Evolutionary conservation across 2,329 filamentous ascomycete genomes (phyloP).

Genomic region (Dactylellina sp.): DNA sequence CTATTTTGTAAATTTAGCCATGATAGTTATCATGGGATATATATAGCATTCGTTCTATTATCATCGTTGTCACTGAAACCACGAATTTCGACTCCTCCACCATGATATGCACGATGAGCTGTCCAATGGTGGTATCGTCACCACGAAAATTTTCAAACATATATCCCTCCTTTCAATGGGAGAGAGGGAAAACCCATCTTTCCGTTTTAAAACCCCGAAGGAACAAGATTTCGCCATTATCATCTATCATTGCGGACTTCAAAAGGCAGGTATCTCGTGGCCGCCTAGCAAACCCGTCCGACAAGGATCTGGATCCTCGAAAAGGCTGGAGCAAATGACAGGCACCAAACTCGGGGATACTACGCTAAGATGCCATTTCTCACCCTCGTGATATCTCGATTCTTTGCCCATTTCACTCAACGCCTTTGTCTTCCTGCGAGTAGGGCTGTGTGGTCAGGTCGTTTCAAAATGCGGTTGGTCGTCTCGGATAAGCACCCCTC

Average conservation of each 20-base stretch:
- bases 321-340: background rate
- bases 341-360: too few species aligned
- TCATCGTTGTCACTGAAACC: conserved; percentile 4
- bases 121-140: too few species aligned
- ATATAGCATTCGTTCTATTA: background rate
- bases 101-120: conserved; percentile 18
- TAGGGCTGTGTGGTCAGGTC: background rate
- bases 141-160: too few species aligned
- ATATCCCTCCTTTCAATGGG: too few species aligned
- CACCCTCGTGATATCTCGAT: background rate
- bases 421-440: too few species aligned
- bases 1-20: too few species aligned
- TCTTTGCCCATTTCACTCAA: too few species aligned
- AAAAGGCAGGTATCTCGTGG: background rate
- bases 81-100: background rate
- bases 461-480: conserved; percentile 18
- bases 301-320: conserved; percentile 20
- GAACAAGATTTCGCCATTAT: too few species aligned
- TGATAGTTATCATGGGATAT: too few species aligned
- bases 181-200: too few species aligned
- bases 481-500: conserved; percentile 18
- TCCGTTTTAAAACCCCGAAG: too few species aligned
- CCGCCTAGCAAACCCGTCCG: conserved; percentile 1
- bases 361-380: too few species aligned
- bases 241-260: background rate